These are phyloP conservation scores for Diaporthe ampelina DNA, from an alignment of 2,329 filamentous ascomycete species.

Conservation along the genomic window DNA sequence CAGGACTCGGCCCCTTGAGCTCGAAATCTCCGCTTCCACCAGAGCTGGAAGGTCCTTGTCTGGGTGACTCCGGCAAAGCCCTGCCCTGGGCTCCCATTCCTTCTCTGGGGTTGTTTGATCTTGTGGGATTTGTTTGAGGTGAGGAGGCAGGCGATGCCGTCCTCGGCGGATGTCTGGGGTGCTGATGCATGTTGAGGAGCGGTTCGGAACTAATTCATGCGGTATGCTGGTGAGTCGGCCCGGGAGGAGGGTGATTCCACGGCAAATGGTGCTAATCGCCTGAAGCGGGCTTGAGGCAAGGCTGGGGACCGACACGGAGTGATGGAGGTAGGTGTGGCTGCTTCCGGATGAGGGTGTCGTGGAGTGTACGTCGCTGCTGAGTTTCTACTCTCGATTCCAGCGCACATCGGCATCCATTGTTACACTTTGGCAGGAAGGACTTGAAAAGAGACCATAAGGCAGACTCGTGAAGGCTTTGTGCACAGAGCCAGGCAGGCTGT, in stretches of 20 bases:
- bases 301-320: not conserved
- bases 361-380: slow-evolving; percentile 37
- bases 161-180: slow-evolving; percentile 81
- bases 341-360: slow-evolving; percentile 6
- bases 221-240: slow-evolving; percentile 36
- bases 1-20: slow-evolving; percentile 68
- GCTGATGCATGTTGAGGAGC: slow-evolving; percentile 83
- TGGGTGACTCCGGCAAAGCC: slow-evolving; percentile 57
- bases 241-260: not conserved
- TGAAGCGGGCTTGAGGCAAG: not conserved
- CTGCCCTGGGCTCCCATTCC: slow-evolving; percentile 54
- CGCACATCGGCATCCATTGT: slow-evolving; percentile 55
- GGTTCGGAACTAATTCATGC: slow-evolving; percentile 35
- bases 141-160: slow-evolving; percentile 80
- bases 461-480: slow-evolving; percentile 31
- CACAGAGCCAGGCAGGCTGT: slow-evolving; percentile 36
- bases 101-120: slow-evolving; percentile 83
- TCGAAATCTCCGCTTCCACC: slow-evolving; percentile 62
- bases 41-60: slow-evolving; percentile 59
- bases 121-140: slow-evolving; percentile 78
- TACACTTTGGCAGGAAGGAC: slow-evolving; percentile 40
- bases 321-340: not conserved
- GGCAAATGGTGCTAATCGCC: not conserved
- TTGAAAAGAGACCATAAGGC: slow-evolving; percentile 33
- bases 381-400: slow-evolving; percentile 50